Evolutionary conservation across 2,329 filamentous ascomycete genomes (phyloP).

Genomic region (Metarhizium brunneum): DNA sequence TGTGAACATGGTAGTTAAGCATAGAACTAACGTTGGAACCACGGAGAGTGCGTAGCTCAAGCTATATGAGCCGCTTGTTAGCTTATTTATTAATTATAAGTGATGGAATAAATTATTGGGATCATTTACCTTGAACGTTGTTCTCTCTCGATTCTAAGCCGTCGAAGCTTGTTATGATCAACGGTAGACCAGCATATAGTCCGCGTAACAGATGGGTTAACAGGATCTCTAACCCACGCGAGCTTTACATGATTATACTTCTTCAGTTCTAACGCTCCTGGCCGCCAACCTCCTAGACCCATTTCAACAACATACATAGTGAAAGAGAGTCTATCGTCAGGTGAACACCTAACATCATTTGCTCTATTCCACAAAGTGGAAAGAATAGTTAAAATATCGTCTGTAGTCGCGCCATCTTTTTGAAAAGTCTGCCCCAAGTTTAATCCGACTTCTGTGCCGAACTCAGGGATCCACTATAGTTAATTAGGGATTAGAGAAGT

Average conservation of each 20-base stretch:
- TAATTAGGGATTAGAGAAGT: neutral
- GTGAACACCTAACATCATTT: constrained; percentile 1
- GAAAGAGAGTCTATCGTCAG: constrained; percentile 1
- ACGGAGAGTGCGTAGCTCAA: neutral
- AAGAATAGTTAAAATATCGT: constrained; percentile 1
- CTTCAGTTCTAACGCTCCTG: constrained; percentile 1
- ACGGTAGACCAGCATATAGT: constrained; percentile 2
- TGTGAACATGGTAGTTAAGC: constrained; percentile 2
- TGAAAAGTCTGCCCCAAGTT: constrained; percentile 2
- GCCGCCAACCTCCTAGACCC: constrained; percentile 3
- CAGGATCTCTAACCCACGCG: constrained; percentile 2
- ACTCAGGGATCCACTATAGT: constrained; percentile 4
- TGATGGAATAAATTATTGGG: too few relatives aligned
- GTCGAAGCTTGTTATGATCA: constrained; percentile 2
- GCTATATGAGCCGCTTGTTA: neutral
- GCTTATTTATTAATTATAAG: too few relatives aligned
- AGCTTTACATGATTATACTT: constrained; percentile 3
- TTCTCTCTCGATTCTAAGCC: constrained; percentile 4
- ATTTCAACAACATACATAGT: neutral
- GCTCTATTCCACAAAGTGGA: constrained; percentile 3
- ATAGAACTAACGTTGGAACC: constrained; percentile 2
- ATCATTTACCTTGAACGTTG: constrained; percentile 3
- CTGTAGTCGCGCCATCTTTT: constrained; percentile 1
- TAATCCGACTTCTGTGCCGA: neutral
- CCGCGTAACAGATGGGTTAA: constrained; percentile 1